Evolutionary conservation across 495 filamentous ascomycete genomes (phyloP).

Genomic region (Podospora australis): DNA sequence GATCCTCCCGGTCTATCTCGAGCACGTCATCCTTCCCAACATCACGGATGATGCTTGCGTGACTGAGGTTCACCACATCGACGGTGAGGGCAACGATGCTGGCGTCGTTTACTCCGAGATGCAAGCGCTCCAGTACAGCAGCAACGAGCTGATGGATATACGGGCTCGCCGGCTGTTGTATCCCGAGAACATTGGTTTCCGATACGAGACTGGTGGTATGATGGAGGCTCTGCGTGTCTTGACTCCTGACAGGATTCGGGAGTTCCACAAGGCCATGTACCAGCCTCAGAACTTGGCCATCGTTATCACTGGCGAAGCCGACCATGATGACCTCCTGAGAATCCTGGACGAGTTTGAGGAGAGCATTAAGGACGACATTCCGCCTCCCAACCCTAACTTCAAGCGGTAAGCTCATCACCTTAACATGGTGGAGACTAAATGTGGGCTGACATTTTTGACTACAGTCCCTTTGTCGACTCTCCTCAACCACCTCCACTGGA

Average conservation of each 20-base stretch:
- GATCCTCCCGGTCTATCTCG: constrained; percentile 90
- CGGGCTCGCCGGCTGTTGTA: constrained; percentile 71
- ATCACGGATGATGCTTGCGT: constrained; percentile 88
- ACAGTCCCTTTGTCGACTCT: constrained; percentile 83
- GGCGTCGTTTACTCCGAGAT: constrained; percentile 99
- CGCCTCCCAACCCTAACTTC: constrained; percentile 65
- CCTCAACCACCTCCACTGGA: constrained; percentile 62
- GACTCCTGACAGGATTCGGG: constrained; percentile 80
- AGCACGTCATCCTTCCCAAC: constrained; percentile 87
- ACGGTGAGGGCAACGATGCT: constrained; percentile 88
- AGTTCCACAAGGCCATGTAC: constrained; percentile 95
- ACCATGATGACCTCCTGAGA: constrained; percentile 70
- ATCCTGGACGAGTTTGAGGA: constrained; percentile 86
- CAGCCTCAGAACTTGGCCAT: constrained; percentile 93
- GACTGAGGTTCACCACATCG: constrained; percentile 94
- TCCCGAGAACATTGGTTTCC: constrained; percentile 82
- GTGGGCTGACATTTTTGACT: no score
- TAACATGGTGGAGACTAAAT: no score
- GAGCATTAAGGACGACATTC: constrained; percentile 74
- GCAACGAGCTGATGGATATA: constrained; percentile 77
- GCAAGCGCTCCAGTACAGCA: constrained; percentile 87
- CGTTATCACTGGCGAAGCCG: constrained; percentile 81
- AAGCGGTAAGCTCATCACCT: constrained; percentile 43
- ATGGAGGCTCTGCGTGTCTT: constrained; percentile 83
- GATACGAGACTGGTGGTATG: constrained; percentile 96